Base-by-base conservation (phyloP, 139 green algal genomes). In the Coelastrella sp. region DNA sequence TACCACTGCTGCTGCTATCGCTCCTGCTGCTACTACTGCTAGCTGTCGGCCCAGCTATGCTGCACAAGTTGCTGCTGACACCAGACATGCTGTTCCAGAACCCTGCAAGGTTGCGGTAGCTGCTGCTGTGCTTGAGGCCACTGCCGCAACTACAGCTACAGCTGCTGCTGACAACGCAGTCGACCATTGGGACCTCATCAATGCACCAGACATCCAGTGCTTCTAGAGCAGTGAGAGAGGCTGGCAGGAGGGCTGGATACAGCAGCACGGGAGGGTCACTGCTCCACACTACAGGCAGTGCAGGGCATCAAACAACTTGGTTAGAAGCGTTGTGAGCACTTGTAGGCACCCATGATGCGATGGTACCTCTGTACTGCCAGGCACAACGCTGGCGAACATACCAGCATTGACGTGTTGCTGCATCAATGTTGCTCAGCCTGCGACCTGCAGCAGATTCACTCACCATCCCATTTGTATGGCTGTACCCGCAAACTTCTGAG, bases 391-490 rank as follows among this genome's bases (percentile, higher is more conserved):
- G n/a, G n/a, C n/a, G n/a, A n/a, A n/a, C n/a, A n/a, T n/a, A n/a
- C n/a, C n/a, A n/a, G n/a, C n/a, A n/a, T n/a, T n/a, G n/a, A n/a
- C n/a, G n/a, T n/a, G n/a, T n/a, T n/a, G n/a, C n/a, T n/a, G n/a
- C n/a, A n/a, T n/a, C n/a, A n/a, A n/a, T n/a, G n/a, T n/a, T n/a
- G n/a, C n/a, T n/a, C n/a, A n/a, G n/a, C n/a, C n/a, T n/a, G n/a
- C n/a, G n/a, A n/a, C n/a, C n/a, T n/a, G n/a, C n/a, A n/a, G n/a
- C n/a, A n/a, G n/a, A n/a, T n/a, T n/a, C 43, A 53, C 75, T 71
- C 75, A 82, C 75, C 79, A 40, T 85, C 79, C 79, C 79, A 85
- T 21, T 85, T 74, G 79, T 85, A 85, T 19, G 79, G 79, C 40
- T 62, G 41, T 15, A 85, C 32, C 8, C 32, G 27, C 3, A 85